A percentile compares a stretch with the other conserved stretches of the same genome.
Conservation (phyloP, 2,329 filamentous ascomycete genomes). For the Cytospora chrysosperma region DNA sequence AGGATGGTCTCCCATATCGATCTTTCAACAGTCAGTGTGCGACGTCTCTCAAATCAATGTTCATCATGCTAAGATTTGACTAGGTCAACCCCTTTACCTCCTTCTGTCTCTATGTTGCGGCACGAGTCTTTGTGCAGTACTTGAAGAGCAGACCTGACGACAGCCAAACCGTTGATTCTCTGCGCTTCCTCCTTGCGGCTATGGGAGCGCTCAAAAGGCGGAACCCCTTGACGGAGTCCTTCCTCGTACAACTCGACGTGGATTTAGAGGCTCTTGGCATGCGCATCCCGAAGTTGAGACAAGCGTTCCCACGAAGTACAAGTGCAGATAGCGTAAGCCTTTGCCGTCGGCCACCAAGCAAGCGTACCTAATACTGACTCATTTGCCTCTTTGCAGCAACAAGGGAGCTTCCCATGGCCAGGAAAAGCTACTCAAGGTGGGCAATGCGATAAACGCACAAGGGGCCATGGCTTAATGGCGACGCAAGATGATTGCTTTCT, state of each 20-base stretch:
- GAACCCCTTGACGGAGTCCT: constrained; percentile 91
- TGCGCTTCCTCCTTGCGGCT: constrained; percentile 87
- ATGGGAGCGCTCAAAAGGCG: constrained; percentile 87
- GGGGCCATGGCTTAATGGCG: constrained; percentile 40
- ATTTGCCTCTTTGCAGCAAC: not conserved
- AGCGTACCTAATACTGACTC: not conserved
- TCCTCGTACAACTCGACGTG: constrained; percentile 88
- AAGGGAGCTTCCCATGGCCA: not conserved
- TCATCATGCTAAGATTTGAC: not conserved
- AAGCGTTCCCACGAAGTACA: constrained; percentile 52
- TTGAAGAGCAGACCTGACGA: constrained; percentile 92
- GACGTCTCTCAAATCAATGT: not conserved
- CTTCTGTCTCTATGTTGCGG: constrained; percentile 94
- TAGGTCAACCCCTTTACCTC: constrained; percentile 95
- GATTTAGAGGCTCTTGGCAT: constrained; percentile 76
- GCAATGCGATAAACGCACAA: constrained; percentile 12
- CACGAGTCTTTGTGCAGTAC: constrained; percentile 92
- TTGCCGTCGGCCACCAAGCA: too few species aligned
- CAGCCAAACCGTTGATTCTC: constrained; percentile 70
- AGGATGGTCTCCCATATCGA: constrained; percentile 90
- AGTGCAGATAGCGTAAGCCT: constrained; percentile 50
- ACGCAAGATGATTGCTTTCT: constrained; percentile 47
- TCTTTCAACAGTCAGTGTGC: constrained; percentile 66
- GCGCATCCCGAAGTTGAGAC: constrained; percentile 56
- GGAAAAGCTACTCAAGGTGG: constrained; percentile 15